Base-by-base conservation (phyloP, 768 basidiomycete genomes). In the Rhizopogon vinicolor region DNA sequence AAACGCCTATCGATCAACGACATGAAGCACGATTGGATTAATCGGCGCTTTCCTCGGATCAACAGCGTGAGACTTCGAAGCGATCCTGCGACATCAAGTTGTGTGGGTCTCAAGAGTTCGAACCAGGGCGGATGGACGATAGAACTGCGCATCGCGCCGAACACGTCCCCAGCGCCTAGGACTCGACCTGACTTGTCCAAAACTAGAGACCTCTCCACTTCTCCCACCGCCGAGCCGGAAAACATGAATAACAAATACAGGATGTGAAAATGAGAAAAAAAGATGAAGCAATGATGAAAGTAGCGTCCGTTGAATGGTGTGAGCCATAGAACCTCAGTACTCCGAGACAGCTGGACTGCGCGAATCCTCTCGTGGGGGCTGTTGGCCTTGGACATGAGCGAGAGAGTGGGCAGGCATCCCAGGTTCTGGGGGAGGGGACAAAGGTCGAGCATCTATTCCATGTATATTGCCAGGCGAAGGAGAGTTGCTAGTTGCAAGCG, bases 351-450 rank as follows among this genome's bases (percentile, higher is more conserved):
- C 62, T 31, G 69, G 69, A 56, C 69, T 71, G 25, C 71, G 85
- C 7, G 86, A 86, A 61, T 82, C 82, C 65, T 85, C 87, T 51
- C 78, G 81, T 18, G 83, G 81, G 37, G 80, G 78, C 51, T 82
- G 79, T 64, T 85, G 86, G 33, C 81, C 80, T 63, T 78, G 78
- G 53, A 80, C 78, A 29, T 83, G 79, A 41, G 79, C 68, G 51
- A 85, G 77, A 40, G 80, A 77, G 63, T 83, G 81, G 40, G 65
- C 61, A 22, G 71, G 63, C 56, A 75, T 68, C 45, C 72, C 76
- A 16, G 74, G 68, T 61, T 87, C 87, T 8, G 85, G 82, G 16
- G 86, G 82, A 41, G 86, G 86, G 12, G 88, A 85, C 61, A 86
- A 64, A 10, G 85, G 82, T 57, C 83, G 75, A 57, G 62, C 66